phyloP scores from a whole-genome alignment of 805 yeast species.

The Ogataea pini region DNA sequence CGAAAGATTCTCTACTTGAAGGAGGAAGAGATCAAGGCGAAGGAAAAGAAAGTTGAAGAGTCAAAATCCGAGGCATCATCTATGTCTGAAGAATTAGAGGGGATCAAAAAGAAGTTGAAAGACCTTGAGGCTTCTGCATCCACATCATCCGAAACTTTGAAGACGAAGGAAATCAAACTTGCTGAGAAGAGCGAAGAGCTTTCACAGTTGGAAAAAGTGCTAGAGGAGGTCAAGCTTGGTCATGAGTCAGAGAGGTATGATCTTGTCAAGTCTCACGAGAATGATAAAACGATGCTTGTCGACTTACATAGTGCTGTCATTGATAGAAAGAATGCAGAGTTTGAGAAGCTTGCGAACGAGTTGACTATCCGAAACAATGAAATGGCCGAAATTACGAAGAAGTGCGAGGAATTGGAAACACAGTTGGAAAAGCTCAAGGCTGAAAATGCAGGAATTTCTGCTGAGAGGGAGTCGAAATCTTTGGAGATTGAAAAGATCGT shows the following conservation, averaged over 20 bases:
- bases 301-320: constrained; percentile 33
- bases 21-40: constrained; percentile 5
- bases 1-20: constrained; percentile 5
- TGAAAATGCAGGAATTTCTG: constrained; percentile 4
- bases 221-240: constrained; percentile 2
- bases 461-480: not conserved
- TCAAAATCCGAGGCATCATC: not conserved
- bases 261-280: constrained; percentile 3
- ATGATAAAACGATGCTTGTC: constrained; percentile 41
- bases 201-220: not conserved
- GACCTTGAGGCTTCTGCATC: not conserved
- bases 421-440: constrained; percentile 3
- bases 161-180: not conserved
- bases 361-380: constrained; percentile 1
- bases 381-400: not conserved
- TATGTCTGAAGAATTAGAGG: constrained; percentile 15
- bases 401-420: not conserved
- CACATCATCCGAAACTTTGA: not conserved
- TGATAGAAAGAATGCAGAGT: constrained; percentile 12
- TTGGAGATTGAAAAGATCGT: not conserved
- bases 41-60: constrained; percentile 5
- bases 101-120: constrained; percentile 25
- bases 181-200: not conserved
- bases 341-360: constrained; percentile 12
- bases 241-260: constrained; percentile 6